These are phyloP conservation scores for Ramaria rubella DNA, from an alignment of 768 basidiomycete species.

Conservation along the genomic window DNA sequence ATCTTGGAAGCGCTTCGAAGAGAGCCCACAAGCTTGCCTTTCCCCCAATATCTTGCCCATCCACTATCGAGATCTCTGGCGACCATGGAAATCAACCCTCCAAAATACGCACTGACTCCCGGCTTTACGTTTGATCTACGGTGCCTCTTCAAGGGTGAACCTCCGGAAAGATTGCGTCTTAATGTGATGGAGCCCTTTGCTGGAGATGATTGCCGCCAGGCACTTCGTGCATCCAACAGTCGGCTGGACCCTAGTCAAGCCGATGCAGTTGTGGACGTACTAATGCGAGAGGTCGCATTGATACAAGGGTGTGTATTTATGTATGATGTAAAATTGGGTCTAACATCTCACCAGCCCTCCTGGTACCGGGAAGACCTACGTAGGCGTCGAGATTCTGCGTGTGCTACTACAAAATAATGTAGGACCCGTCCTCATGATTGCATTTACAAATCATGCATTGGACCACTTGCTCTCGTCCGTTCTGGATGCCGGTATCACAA, in stretches of 20 bases:
- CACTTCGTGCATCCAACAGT: constrained; percentile 38
- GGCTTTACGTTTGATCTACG: constrained; percentile 50
- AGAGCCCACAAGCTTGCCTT: constrained; percentile 54
- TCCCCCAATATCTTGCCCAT: constrained; percentile 41
- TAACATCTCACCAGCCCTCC: constrained; percentile 45
- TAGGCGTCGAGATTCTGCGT: constrained; percentile 62
- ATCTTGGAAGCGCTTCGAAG: constrained; percentile 52
- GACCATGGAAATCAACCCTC: constrained; percentile 37
- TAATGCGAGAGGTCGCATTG: constrained; percentile 54
- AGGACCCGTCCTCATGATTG: constrained; percentile 48
- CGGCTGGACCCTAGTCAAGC: constrained; percentile 65
- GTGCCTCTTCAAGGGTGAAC: constrained; percentile 41
- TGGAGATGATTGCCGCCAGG: constrained; percentile 39
- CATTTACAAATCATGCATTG: constrained; percentile 75
- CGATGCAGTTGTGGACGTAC: constrained; percentile 55
- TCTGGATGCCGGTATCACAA: constrained; percentile 58
- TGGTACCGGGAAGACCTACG: constrained; percentile 74
- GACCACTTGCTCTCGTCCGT: constrained; percentile 65
- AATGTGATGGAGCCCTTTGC: constrained; percentile 36
- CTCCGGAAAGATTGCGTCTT: constrained; percentile 35
- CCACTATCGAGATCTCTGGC: constrained; percentile 30
- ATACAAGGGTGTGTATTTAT: constrained; percentile 56
- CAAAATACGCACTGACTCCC: constrained; percentile 47
- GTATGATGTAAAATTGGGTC: background rate
- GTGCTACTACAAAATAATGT: constrained; percentile 50